phyloP scores from a whole-genome alignment of 1,284 basidiomycete genomes.

The Irpex sp. region DNA sequence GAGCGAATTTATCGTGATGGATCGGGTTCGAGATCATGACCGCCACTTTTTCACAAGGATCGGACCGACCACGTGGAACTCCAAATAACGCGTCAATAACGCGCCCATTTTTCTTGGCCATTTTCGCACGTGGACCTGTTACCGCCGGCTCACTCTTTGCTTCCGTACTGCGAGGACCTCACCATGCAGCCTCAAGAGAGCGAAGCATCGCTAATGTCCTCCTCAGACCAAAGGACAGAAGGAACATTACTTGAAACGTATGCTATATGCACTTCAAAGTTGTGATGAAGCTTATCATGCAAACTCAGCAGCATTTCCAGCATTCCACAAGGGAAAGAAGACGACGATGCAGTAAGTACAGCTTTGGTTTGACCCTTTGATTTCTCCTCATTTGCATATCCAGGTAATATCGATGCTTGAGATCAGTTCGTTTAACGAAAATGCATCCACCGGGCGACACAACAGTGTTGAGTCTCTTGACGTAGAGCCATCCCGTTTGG shows the following conservation, averaged over 20 bases:
- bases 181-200: background rate
- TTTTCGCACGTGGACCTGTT: background rate
- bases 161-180: background rate
- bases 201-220: background rate
- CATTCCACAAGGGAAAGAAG: background rate
- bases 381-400: background rate
- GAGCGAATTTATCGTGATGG: background rate
- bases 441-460: too few relatives aligned
- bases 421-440: background rate
- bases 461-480: background rate
- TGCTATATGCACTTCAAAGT: background rate
- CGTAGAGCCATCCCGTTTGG: background rate
- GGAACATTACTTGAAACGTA: too few relatives aligned
- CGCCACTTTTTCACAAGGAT: background rate
- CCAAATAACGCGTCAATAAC: slow-evolving; percentile 15
- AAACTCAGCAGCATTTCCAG: background rate
- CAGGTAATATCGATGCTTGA: background rate
- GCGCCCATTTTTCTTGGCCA: background rate
- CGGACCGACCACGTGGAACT: background rate
- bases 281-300: background rate
- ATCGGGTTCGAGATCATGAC: background rate
- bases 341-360: background rate
- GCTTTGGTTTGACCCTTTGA: background rate
- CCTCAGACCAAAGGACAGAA: too few relatives aligned
- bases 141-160: background rate